Base-by-base conservation (phyloP, 306 rosid genomes). In the Begonia loranthoides region DNA sequence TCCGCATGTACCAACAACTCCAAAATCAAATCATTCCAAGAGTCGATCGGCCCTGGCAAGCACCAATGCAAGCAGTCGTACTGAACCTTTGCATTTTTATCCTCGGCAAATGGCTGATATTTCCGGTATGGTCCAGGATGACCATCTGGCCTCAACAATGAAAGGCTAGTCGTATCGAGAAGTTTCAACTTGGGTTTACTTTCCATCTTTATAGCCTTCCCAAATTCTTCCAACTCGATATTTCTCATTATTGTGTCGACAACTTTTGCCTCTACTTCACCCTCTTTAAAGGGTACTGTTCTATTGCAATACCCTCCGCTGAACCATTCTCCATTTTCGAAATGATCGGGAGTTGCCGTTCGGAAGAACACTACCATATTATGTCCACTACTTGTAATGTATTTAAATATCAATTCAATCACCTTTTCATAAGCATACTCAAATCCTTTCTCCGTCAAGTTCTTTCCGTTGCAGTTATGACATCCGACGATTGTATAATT, bases 271-370 rank as follows among this genome's bases (percentile, higher is more conserved):
- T 58, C 62, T 41, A 68, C 51, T 50, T 76, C 73, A 38, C 69
- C 76, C 60, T 66, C 87, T 55, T 74, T 68, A 72, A 78, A 78
- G 33, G 96, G 94, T 13, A 66, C 63, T 47, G 79, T 83, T 64
- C 87, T 72, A 51, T 87, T 83, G 69, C 96, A 87, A 14, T 76
- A 68, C n/a, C 96, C 96, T 66, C 94, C 94, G 54, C 78, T 83
- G 63, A 76, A 78, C 96, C n/a, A n/a, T n/a, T n/a, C n/a, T n/a
- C n/a, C n/a, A n/a, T n/a, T n/a, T n/a, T n/a, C n/a, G n/a, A n/a
- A 87, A 72, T 87, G 96, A 17, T 87, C 96, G 0, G 96, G 94
- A 0, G 90, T 76, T 53, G 83, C 70, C 13, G 94, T 80, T 76
- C 96, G 70, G 43, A 83, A 64, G 63, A 87, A 68, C 13, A 81